Evolutionary conservation across 2,329 filamentous ascomycete species (phyloP).

Genomic region (Chaetomiaceae sp.): DNA sequence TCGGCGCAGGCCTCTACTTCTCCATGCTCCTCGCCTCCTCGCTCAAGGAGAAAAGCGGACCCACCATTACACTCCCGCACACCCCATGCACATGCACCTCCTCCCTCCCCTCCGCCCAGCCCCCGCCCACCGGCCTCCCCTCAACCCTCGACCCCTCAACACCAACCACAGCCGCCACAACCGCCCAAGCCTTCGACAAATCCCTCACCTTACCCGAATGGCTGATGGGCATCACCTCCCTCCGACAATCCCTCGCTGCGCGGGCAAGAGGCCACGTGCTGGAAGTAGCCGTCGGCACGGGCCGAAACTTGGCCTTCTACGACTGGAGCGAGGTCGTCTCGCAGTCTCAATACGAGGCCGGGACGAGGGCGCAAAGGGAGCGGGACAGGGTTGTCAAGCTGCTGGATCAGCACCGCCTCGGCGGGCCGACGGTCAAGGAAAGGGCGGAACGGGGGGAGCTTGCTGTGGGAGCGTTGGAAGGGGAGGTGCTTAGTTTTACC

Average conservation of each 20-base stretch:
- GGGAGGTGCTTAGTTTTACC: slow-evolving; percentile 51
- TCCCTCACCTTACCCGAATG: slow-evolving; percentile 55
- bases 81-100: not conserved
- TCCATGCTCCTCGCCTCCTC: slow-evolving; percentile 37
- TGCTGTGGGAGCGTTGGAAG: slow-evolving; percentile 16
- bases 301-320: slow-evolving; percentile 57
- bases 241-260: slow-evolving; percentile 47
- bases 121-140: slow-evolving; percentile 46
- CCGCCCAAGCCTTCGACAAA: slow-evolving; percentile 54
- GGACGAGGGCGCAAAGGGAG: slow-evolving; percentile 14
- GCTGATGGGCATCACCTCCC: slow-evolving; percentile 50
- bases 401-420: not conserved
- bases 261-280: slow-evolving; percentile 53
- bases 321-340: slow-evolving; percentile 45
- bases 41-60: slow-evolving; percentile 24
- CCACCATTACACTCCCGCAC: slow-evolving; percentile 19
- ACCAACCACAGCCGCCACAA: slow-evolving; percentile 30
- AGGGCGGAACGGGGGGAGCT: not conserved
- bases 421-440: not conserved
- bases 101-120: slow-evolving; percentile 19
- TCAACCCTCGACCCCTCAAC: slow-evolving; percentile 36
- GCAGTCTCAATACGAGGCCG: slow-evolving; percentile 16
- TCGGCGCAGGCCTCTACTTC: slow-evolving; percentile 46
- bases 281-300: slow-evolving; percentile 60
- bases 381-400: slow-evolving; percentile 20